A percentile compares a stretch with the other conserved stretches of the same genome.
Conservation (phyloP, 148 eudicot species). For the Pouteria glomerata region DNA sequence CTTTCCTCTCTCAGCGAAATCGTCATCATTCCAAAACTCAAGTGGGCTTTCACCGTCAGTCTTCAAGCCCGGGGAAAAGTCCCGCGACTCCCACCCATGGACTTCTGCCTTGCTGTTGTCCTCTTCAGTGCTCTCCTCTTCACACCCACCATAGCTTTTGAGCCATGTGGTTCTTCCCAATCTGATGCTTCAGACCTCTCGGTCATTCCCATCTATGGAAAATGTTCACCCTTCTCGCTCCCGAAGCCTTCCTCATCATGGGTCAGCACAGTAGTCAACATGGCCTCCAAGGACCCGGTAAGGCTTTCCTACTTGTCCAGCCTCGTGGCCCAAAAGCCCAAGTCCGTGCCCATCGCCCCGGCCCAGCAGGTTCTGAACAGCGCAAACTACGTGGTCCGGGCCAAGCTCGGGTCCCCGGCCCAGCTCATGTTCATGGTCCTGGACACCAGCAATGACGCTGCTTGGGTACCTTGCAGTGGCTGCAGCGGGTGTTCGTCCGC, state of each 20-base stretch:
- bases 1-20: too few species aligned
- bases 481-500: conserved; percentile 61
- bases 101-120: conserved; percentile 23
- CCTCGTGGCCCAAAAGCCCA: conserved; percentile 43
- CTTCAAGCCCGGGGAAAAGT: background rate
- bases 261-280: conserved; percentile 49
- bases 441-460: conserved; percentile 62
- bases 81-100: conserved; percentile 25
- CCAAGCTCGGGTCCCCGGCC: conserved; percentile 68
- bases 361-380: conserved; percentile 70
- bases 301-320: conserved; percentile 62
- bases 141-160: conserved; percentile 29
- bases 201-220: conserved; percentile 58
- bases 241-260: conserved; percentile 47
- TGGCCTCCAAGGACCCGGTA: conserved; percentile 76
- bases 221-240: conserved; percentile 69
- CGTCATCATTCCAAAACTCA: too few species aligned
- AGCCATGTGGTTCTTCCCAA: conserved; percentile 36
- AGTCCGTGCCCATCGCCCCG: conserved; percentile 58
- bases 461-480: conserved; percentile 79
- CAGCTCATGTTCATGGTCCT: conserved; percentile 86
- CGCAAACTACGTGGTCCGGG: conserved; percentile 74
- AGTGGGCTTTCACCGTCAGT: background rate
- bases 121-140: conserved; percentile 30
- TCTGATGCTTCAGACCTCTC: conserved; percentile 48